Evolutionary conservation across 495 filamentous ascomycete species (phyloP).

Genomic region (Paragyromitra xinjiangensis): DNA sequence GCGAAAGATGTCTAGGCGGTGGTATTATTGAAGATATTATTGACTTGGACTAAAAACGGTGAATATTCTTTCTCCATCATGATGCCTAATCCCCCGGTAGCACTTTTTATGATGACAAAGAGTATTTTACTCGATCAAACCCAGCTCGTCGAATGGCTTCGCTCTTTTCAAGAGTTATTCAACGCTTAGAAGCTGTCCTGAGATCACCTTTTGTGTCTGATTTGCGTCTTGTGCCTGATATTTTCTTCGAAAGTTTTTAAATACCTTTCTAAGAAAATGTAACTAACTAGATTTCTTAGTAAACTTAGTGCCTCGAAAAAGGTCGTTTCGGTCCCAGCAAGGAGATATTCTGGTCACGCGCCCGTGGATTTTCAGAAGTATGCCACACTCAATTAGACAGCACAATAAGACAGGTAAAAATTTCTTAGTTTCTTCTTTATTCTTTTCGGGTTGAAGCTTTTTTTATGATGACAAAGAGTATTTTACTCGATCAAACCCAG

Average conservation of each 20-base stretch:
- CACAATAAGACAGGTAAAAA: neutral
- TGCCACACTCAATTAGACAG: too few species aligned
- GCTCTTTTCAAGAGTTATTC: slow-evolving; percentile 41
- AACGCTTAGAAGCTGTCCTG: slow-evolving; percentile 33
- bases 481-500: slow-evolving; percentile 40
- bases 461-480: slow-evolving; percentile 34
- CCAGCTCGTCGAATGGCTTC: slow-evolving; percentile 32
- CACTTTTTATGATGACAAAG: slow-evolving; percentile 23
- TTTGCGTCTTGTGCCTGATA: neutral
- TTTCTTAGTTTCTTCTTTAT: neutral
- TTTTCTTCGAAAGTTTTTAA: neutral
- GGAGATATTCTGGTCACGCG: neutral
- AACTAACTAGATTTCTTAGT: neutral
- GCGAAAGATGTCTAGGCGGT: slow-evolving; percentile 55
- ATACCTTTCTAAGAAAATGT: neutral
- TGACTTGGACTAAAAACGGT: slow-evolving; percentile 40
- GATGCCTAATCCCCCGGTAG: neutral
- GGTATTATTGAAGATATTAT: slow-evolving; percentile 51
- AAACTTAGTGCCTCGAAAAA: neutral
- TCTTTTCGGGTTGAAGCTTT: neutral
- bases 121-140: slow-evolving; percentile 36
- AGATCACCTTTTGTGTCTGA: slow-evolving; percentile 28
- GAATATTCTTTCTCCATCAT: neutral
- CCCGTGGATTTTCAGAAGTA: too few species aligned
- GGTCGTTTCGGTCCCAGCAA: neutral